These are phyloP conservation scores for Lenwebbia sp. DNA, from an alignment of 345 rosid species.

Conservation along the genomic window DNA sequence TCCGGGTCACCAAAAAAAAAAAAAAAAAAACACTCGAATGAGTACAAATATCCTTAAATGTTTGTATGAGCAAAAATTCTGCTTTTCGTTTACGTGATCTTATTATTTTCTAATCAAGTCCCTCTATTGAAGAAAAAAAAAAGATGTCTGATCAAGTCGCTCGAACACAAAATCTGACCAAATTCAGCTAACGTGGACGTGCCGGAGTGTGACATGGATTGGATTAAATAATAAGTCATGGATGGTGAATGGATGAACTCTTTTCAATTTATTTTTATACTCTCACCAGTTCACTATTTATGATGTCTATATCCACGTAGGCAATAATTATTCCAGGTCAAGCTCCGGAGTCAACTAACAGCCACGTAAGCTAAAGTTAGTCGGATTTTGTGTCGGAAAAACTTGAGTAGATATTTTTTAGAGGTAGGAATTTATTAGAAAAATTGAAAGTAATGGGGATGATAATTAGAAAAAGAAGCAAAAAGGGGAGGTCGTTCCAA, in stretches of 20 bases:
- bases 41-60: background rate
- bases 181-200: background rate
- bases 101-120: background rate
- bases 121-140: background rate
- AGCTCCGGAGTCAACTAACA: background rate
- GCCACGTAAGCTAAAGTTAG: background rate
- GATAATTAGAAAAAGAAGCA: background rate
- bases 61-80: background rate
- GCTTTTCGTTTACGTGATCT: rapidly evolving
- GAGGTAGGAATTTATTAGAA: background rate
- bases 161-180: background rate
- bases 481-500: background rate
- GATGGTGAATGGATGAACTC: background rate
- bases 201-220: background rate
- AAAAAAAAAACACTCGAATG: background rate
- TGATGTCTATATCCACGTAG: background rate
- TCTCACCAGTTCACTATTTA: background rate
- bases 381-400: background rate
- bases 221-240: background rate
- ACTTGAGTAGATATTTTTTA: background rate
- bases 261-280: background rate
- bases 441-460: background rate
- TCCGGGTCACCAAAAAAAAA: too few relatives aligned
- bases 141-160: background rate
- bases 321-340: background rate